Percentiles rank a stretch among this genome's conserved stretches.
Evolutionary conservation across 352 stramenopile genomes (phyloP).

Genomic region (Globisporangium okanoganense): DNA sequence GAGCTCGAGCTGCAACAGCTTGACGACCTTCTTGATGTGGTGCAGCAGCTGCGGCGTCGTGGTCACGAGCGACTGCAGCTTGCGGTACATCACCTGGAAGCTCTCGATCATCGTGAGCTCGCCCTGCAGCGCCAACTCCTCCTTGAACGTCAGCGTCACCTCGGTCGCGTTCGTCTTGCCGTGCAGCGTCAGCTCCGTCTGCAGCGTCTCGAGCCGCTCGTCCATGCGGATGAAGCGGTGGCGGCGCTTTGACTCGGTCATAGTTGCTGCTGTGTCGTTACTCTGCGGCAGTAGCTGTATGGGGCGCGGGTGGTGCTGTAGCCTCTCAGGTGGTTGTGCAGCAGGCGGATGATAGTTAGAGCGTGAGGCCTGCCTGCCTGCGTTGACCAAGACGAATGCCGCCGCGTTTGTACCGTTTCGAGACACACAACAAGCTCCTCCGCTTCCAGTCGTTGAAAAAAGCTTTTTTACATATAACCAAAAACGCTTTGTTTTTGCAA

Average conservation of each 20-base stretch:
- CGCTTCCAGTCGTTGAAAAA: not conserved
- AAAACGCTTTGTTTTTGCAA: too few species aligned
- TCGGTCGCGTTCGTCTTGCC: slow-evolving; percentile 74
- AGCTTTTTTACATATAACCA: too few species aligned
- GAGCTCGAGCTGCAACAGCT: slow-evolving; percentile 56
- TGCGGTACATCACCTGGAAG: slow-evolving; percentile 73
- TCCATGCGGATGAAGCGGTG: slow-evolving; percentile 84
- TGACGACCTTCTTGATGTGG: slow-evolving; percentile 71
- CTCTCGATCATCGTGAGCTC: slow-evolving; percentile 83
- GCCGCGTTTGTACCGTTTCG: not conserved
- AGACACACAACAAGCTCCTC: not conserved
- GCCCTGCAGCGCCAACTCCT: slow-evolving; percentile 73
- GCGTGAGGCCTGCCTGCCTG: not conserved
- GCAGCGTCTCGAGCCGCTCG: slow-evolving; percentile 74
- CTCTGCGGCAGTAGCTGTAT: not conserved
- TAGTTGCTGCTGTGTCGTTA: not conserved
- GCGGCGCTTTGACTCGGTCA: slow-evolving; percentile 46
- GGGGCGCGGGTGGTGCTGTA: not conserved
- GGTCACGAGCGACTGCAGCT: slow-evolving; percentile 65
- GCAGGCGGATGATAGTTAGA: not conserved
- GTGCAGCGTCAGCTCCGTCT: slow-evolving; percentile 76
- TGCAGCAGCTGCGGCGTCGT: slow-evolving; percentile 84
- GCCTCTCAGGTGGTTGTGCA: not conserved
- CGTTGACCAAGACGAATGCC: not conserved
- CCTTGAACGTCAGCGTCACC: slow-evolving; percentile 69